Percentiles rank a stretch among this genome's conserved stretches.
Conservation (phyloP, 176 grass and related monocot genomes). For the Triticum dicoccoides region DNA sequence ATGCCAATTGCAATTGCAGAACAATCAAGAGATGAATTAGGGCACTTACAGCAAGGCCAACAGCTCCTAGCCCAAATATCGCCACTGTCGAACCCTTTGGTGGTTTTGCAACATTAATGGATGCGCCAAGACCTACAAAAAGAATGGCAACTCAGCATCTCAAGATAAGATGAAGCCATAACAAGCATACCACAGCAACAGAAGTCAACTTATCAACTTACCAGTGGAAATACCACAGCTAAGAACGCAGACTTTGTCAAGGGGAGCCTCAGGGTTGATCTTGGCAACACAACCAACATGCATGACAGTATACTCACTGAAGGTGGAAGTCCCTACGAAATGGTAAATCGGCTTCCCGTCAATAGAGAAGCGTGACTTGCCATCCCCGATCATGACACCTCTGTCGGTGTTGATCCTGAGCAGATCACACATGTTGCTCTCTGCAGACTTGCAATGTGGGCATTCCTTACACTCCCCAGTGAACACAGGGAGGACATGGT, state of each 20-base stretch:
- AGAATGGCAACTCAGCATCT: not conserved
- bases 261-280: slow-evolving; percentile 81
- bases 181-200: not conserved
- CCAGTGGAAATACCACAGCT: slow-evolving; percentile 86
- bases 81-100: slow-evolving; percentile 80
- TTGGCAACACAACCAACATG: slow-evolving; percentile 75
- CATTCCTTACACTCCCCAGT: slow-evolving; percentile 92
- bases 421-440: slow-evolving; percentile 93
- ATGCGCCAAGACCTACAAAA: slow-evolving; percentile 67
- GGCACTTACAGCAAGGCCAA: slow-evolving; percentile 75
- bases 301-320: slow-evolving; percentile 83
- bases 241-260: slow-evolving; percentile 86
- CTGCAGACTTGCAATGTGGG: slow-evolving; percentile 61
- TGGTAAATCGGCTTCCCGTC: slow-evolving; percentile 75
- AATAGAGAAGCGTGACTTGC: slow-evolving; percentile 63
- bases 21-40: not conserved
- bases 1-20: not conserved
- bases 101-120: slow-evolving; percentile 87
- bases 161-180: not conserved
- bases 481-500: slow-evolving; percentile 91
- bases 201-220: slow-evolving; percentile 23
- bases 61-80: slow-evolving; percentile 85
- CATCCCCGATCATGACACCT: slow-evolving; percentile 74
- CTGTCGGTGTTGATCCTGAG: slow-evolving; percentile 81
- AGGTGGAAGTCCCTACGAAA: slow-evolving; percentile 86